Evolutionary conservation across 129 eudicot genomes (phyloP), one percentile per base, ranked within the genome.

Genomic region (Saussurea involucrata): DNA sequence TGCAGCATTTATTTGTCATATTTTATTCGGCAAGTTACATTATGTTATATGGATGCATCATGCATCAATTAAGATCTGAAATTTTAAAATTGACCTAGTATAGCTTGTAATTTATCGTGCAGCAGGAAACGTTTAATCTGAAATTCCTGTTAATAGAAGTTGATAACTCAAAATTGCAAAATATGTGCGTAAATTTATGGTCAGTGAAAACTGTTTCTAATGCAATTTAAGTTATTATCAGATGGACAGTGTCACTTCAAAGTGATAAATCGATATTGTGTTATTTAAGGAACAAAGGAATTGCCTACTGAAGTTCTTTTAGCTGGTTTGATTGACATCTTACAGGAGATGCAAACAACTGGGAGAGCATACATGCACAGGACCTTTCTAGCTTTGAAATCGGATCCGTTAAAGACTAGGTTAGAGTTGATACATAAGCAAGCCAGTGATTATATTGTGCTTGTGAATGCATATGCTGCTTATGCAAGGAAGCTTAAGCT

Each of bases 401-500:
- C 96, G 11, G 86, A 90, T 82, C 93, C 92, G 2, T 34, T 90
- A 74, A 84, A 86, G 81, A 84, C 88, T 42, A 84, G 96, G 84
- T 71, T 88, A 63, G 88, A 86, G 73, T 72, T 88, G 76, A 90
- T 90, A 40, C 81, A 86, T 70, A 90, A 83, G 77, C 96, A 90
- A 73, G 93, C 93, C 5, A 81, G 60, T 75, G 90, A 90, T 86
- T 92, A 90, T 60, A 75, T 86, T 12, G 80, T 82, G 60, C 87
- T 90, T 63, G 96, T 88, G 78, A 88, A 86, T 84, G 93, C 89
- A 5, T 90, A 90, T 76, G 89, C 91, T 13, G 81, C 93, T 60
- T 88, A 90, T 78, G 96, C 89, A 1, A 85, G 96, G 80, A 88
- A 88, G 80, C 85, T 90, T 53, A 90, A 90, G 79, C 76, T 90